Base-by-base conservation (phyloP, 495 filamentous ascomycete genomes). In the Friedmanniomyces simplex region DNA sequence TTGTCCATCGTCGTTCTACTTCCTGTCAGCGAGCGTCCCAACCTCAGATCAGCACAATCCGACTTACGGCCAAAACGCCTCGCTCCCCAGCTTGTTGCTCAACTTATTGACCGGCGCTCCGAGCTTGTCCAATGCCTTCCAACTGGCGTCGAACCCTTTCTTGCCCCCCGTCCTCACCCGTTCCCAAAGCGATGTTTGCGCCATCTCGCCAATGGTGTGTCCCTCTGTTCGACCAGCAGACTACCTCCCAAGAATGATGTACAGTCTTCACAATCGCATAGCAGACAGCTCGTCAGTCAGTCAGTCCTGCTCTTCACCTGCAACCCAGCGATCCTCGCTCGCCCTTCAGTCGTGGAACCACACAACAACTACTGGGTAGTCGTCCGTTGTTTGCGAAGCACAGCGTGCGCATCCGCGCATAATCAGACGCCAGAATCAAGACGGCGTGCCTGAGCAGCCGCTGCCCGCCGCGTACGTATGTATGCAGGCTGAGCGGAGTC, bases 41-140 rank as follows among this genome's bases (percentile, higher is more conserved):
- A n/a, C n/a, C n/a, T n/a, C n/a, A n/a, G n/a, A n/a, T n/a, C n/a
- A n/a, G n/a, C n/a, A n/a, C n/a, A n/a, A n/a, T n/a, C n/a, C n/a
- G n/a, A n/a, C n/a, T n/a, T n/a, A n/a, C 13, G 88, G 88, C 86
- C 86, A 89, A 67, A 90, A 89, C 3, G 85, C 84, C 66, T 93
- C 88, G 25, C 79, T 77, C 48, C 86, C 86, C 12, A 91, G 72
- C 57, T 79, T 81, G 69, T 90, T 87, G 13, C 81, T 83, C 1
- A 89, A 67, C 46, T 77, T 81, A 66, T 90, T 89, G 54, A 89
- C 80, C n/a, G 88, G 86, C 36, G 75, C 78, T 16, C 72, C 70
- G 16, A 77, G 65, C 61, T 76, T 79, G 63, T 79, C 76, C 39
- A 69, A 68, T 62, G 63, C 67, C 22, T 64, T 61, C 63, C 69